Conservation (phyloP, 2,329 filamentous ascomycete genomes). For the Herpotrichia juniperi region DNA sequence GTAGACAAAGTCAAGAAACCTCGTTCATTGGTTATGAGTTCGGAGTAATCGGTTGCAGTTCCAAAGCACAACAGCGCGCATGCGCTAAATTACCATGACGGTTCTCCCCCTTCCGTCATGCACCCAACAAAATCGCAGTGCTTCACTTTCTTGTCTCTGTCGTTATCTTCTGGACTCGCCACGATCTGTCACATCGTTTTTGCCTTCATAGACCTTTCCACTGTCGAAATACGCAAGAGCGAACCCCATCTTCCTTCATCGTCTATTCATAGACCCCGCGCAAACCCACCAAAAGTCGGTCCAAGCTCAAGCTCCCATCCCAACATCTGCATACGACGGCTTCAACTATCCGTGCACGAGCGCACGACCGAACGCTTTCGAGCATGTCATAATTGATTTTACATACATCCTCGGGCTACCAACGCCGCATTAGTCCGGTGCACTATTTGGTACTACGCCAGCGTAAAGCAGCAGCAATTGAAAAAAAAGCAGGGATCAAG, state of each 20-base stretch:
- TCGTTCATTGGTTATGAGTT: neutral
- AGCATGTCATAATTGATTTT: neutral
- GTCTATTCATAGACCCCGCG: neutral
- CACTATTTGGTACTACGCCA: no score
- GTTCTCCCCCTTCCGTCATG: neutral
- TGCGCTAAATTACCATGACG: neutral
- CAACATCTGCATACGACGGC: neutral
- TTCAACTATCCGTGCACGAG: neutral
- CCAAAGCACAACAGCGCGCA: neutral
- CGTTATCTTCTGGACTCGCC: slow-evolving; percentile 3
- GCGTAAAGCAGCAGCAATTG: no score
- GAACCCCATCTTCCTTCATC: neutral
- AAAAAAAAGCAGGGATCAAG: neutral
- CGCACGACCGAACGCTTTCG: neutral
- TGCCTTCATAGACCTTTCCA: slow-evolving; percentile 18
- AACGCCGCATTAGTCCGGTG: neutral
- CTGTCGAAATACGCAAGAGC: neutral
- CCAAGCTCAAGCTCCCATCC: neutral
- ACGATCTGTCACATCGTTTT: slow-evolving; percentile 19
- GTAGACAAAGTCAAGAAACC: neutral
- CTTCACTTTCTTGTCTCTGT: neutral
- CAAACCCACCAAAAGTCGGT: neutral
- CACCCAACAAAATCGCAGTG: slow-evolving; percentile 1
- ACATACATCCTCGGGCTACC: neutral
- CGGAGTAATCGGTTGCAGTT: neutral